Evolutionary conservation across 768 basidiomycete genomes (phyloP), one percentile per base, ranked within the genome.

Genomic region (Daedaleopsis sinensis): DNA sequence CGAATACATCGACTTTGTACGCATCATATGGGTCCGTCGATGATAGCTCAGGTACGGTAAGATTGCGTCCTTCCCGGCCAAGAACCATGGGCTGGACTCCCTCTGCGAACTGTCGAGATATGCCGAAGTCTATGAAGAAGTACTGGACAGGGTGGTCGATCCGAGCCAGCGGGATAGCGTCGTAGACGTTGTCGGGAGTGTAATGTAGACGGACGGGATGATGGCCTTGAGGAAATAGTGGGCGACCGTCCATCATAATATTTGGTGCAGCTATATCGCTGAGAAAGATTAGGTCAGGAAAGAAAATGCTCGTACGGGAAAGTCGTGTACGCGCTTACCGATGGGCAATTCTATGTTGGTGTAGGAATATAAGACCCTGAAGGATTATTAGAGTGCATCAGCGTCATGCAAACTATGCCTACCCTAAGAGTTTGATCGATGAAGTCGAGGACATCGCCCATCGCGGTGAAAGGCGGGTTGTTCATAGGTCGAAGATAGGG

Each of bases 71-170:
- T 3, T 61, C 32, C 15, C 35, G 21, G 0, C 68, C 70, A 1
- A 61, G 39, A 7, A 67, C 63, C 3, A 55, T 38, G 0, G 54
- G 35, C 0, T 59, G 38, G n/a, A 55, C 46, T 66, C 70, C 62
- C 11, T 42, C 51, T 0, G 52, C 37, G 38, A 68, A 67, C 3
- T 67, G 56, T 56, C 61, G 24, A 0, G 64, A 64, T 0, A 67
- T 51, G 0, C 66, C 67, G 54, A 68, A 70, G 59, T 70, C 66
- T 58, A 70, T 63, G 50, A 63, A 64, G 61, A 59, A 67, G 55
- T 70, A 68, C 8, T 73, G 72, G 9, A 80, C 75, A 5, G 75
- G 71, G 43, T 73, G 63, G 37, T 73, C 70, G 16, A 73, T 72
- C n/a, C 77, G 69, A 0, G 73, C 63, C 16, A 75, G 58, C 0